phyloP scores from a whole-genome alignment of 176 grass and related monocot species.

The Carex pumila region DNA sequence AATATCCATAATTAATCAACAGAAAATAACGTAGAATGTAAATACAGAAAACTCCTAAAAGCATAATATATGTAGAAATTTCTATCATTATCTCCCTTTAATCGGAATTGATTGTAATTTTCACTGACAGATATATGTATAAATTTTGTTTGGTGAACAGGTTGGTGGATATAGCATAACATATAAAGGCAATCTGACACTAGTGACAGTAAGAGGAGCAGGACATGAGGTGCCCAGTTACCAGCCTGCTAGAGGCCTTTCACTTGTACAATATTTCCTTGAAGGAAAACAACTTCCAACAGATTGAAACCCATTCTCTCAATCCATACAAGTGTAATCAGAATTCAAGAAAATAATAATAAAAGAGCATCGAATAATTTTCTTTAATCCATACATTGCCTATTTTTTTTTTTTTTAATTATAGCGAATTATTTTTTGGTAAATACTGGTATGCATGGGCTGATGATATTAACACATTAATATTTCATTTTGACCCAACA shows the following conservation, averaged over 20 bases:
- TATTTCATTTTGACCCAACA: too few species aligned
- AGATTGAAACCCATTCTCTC: neutral
- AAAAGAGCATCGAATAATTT: neutral
- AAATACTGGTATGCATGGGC: neutral
- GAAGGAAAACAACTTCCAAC: constrained; percentile 31
- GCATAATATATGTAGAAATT: too few species aligned
- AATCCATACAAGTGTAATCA: neutral
- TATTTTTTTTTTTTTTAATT: neutral
- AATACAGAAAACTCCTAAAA: neutral
- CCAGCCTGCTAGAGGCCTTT: constrained; percentile 47
- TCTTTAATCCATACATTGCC: neutral
- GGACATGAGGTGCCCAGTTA: constrained; percentile 80
- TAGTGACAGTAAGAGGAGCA: constrained; percentile 84
- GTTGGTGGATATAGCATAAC: constrained; percentile 55
- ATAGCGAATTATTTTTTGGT: neutral
- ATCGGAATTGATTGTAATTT: neutral
- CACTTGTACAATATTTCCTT: constrained; percentile 49
- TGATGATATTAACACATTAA: too few species aligned
- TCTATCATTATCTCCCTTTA: too few species aligned
- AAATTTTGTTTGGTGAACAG: constrained; percentile 32
- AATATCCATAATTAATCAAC: neutral
- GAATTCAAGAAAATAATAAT: neutral
- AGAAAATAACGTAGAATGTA: neutral
- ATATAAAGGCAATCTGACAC: constrained; percentile 61
- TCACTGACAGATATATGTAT: constrained; percentile 9